Base-by-base conservation (phyloP, 345 rosid genomes). In the Citrus inodora region DNA sequence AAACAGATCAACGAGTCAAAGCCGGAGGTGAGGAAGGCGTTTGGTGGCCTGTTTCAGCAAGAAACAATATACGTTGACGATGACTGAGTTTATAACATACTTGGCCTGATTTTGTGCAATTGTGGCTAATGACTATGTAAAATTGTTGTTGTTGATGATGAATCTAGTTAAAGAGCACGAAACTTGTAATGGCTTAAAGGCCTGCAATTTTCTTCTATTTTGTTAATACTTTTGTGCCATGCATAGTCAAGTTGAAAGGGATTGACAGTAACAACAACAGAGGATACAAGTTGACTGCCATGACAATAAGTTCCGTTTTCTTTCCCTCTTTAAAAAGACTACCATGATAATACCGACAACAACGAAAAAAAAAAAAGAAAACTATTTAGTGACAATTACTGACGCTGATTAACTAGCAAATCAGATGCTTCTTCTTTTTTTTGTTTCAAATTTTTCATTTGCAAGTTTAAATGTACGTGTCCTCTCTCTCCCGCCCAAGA, bases 41-140 rank as follows among this genome's bases (percentile, higher is more conserved):
- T 95, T 46, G 98, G 99, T 16, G 99, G 98, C 28, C 77, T 95
- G 77, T 93, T 95, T 83, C 73, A 90, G 88, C 99, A 95, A 81
- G 99, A 95, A 85, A 95, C 99, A 38, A 85, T 93, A 67, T 95
- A 90, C 53, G 51, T 95, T 9, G 98, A 95, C 24, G 98, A 95
- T 53, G 94, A 92, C 24, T 93, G 85, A 35, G 80, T 7, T 17
- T 14, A 27, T 51, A 22, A 16, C 5, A 53, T 53, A 17, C n/a
- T 27, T 66, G 7, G 51, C 62, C 70, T 61, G 33, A 66, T 70
- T 48, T 82, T 35, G n/a, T 75, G 73, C 40, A 67, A 64, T 75
- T 77, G 42, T 62, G 30, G 67, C 70, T 67, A 58, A 1, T 46
- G 11, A 16, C 32, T 55, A 53, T 76, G 33, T 81, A 37, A 16